Base-by-base conservation (phyloP, 306 rosid species). In the Trifolium repens region DNA sequence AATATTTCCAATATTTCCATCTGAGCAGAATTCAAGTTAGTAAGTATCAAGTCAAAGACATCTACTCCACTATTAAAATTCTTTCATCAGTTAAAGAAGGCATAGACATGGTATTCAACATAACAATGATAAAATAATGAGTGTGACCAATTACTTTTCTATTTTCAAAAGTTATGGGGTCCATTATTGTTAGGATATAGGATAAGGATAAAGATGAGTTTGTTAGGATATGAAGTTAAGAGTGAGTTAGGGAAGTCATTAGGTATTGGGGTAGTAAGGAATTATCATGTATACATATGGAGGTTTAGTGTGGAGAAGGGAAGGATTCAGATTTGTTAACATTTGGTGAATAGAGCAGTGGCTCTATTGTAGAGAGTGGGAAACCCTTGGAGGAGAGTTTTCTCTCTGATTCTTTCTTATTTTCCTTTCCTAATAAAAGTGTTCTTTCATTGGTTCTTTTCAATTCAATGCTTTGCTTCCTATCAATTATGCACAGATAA, bases 1-100 rank as follows among this genome's bases (percentile, higher is more conserved):
- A 70, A 49, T 40, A 77, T 68, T 34, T 66, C n/a, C 62, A 67
- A n/a, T n/a, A n/a, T n/a, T n/a, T n/a, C n/a, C 52, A 26, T n/a
- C 27, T 19, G 8, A 46, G 62, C 68, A 82, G 62, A 49, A 59
- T 2, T 5, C 27, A 27, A 34, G 64, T 69, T 14, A 46, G 73
- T 42, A 54, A 63, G 55, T 27, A 65, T 40, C 72, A 19, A 54
- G 63, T n/a, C 40, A 55, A 68, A 70, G 44, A 75, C 62, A 62
- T 55, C 74, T 37, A 59, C 50, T 46, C 66, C 9, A 71, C 9
- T 24, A 46, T 16, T 65, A 64, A 58, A 70, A 64, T 26, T 39
- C 40, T 44, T 55, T 53, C 60, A 52, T 14, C 17, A 14, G 40
- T 52, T 73, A 52, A 26, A 7, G 40, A 55, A 47, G 54, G 58